Evolutionary conservation across 345 rosid genomes (phyloP).

Genomic region (Acer yangbiense): DNA sequence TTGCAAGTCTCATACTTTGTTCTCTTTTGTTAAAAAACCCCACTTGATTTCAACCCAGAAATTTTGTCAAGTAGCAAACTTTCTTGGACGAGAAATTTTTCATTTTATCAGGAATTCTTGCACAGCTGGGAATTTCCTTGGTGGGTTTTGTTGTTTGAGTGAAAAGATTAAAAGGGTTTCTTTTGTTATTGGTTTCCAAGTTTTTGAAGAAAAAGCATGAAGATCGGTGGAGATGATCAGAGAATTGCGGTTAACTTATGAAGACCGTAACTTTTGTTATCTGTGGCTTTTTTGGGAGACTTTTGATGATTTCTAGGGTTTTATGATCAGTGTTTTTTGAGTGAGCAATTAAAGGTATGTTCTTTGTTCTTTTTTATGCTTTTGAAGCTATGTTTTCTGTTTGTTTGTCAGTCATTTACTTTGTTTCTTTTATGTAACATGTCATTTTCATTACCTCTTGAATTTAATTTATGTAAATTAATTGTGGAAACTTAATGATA

Average conservation of each 20-base stretch:
- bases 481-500: neutral
- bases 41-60: neutral
- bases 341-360: constrained; percentile 16
- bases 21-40: neutral
- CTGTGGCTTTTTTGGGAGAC: constrained; percentile 17
- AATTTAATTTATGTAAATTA: neutral
- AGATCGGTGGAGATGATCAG: constrained; percentile 37
- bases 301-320: constrained; percentile 35
- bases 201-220: constrained; percentile 12
- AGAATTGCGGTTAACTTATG: constrained; percentile 18
- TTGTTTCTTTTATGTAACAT: constrained; percentile 11
- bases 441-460: constrained; percentile 12
- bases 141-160: constrained; percentile 39
- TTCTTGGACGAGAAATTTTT: constrained; percentile 20
- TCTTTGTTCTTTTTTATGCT: constrained; percentile 13
- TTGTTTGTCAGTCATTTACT: constrained; percentile 9
- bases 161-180: constrained; percentile 29
- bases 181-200: neutral
- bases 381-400: constrained; percentile 13
- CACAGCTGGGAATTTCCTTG: constrained; percentile 28
- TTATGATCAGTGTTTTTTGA: constrained; percentile 29
- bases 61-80: neutral
- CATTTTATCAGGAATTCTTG: constrained; percentile 34
- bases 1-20: constrained; percentile 14
- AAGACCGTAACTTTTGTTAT: constrained; percentile 8